Base-by-base conservation (phyloP, 164 flowering plant species). In the Vitis rupestris region DNA sequence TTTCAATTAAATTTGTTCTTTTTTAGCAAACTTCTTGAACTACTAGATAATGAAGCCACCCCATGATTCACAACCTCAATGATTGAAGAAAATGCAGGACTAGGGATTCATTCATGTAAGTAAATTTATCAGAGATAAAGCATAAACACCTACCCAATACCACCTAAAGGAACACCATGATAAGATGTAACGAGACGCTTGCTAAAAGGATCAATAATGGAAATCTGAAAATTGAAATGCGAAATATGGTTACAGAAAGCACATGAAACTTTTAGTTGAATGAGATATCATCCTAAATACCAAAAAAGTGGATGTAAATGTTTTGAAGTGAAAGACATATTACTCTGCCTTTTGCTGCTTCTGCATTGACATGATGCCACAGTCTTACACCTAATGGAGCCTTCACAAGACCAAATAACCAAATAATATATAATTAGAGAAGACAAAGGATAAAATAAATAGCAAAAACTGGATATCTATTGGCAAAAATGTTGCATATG, bases 151-250 rank as follows among this genome's bases (percentile, higher is more conserved):
- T 85, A 89, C 94, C 94, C 94, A 57, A 89, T 83, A 51, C 94
- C 94, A 74, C 94, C 94, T 59, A 89, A 59, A 4, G 94, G 91
- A 74, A 87, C 71, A 8, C 86, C 94, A 31, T 86, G 90, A 63
- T 78, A 69, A 61, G 82, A 72, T 50, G 88, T 68, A 30, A 78
- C 54, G 37, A 10, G 3, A 50, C 77, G 83, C 69, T 76, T 78
- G 9, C 17, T 71, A 64, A 84, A 86, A 63, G 89, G 82, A 73
- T 88, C 76, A n/a, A 84, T 78, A 30, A 84, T 60, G 59, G 81
- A 61, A 9, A 44, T 75, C 97, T 91, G 81, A 65, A 74, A 57
- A 56, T 1, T 52, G 37, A 16, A 56, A 49, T 61, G 17, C 11
- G 55, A 23, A 68, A 59, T 13, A 14, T 13, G 7, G n/a, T 13